Base-by-base conservation (phyloP, 148 eudicot genomes). In the Chenopodium suecicum region DNA sequence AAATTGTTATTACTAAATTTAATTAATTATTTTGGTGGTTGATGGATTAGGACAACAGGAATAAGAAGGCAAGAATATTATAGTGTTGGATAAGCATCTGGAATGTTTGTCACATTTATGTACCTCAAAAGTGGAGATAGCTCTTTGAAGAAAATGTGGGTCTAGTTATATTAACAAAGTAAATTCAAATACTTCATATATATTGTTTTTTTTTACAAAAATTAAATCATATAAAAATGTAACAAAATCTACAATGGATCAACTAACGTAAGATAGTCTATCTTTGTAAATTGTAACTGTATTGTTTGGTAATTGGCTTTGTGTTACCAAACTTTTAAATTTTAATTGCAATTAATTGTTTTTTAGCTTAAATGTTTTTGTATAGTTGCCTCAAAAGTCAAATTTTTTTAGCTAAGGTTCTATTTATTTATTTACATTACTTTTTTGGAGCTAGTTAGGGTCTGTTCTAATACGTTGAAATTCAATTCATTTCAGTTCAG, bases 31-130 rank as follows among this genome's bases (percentile, higher is more conserved):
- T 5, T 31, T 77, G n/a, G 69, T 62, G 68, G 82, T 70, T 79
- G 52, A 70, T 22, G n/a, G 54, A 16, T 79, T 80, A 22, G 67
- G 76, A 79, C 66, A 71, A 58, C 29, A 79, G 6, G 23, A 31
- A 25, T 29, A 56, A 72, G 67, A 62, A 76, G 69, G 50, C 14
- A 58, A 47, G 79, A 76, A 62, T 34, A 76, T 12, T 22, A 14
- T 31, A 17, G 29, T 32, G 32, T 52, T 16, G 68, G 82, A 80
- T 72, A 44, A 72, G 82, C 76, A 58, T 70, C 29, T 80, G 8
- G 52, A 70, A 78, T 78, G 63, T 67, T 78, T 54, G 65, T 79
- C 44, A 65, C 22, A 67, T 8, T 16, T 31, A 67, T 25, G 80
- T 6, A 47, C 60, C 34, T 31, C 44, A 32, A 69, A 31, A 69